A percentile compares a stretch with the other conserved stretches of the same genome.
These are phyloP conservation scores for Naematelia aurantialba DNA, from an alignment of 768 basidiomycete species.

Conservation along the genomic window DNA sequence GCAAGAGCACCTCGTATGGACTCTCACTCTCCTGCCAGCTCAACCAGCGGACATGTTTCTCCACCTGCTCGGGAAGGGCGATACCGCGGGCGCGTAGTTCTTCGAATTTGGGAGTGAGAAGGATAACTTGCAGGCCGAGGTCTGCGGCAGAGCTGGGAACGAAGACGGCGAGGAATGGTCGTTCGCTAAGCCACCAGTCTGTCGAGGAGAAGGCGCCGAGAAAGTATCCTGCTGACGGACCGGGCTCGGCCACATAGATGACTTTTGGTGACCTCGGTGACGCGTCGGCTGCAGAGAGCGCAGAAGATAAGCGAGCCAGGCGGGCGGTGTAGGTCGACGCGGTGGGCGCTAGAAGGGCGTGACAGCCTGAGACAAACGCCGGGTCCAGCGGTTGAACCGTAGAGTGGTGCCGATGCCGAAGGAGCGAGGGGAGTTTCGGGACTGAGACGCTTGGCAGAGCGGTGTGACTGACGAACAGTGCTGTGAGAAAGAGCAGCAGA, in stretches of 20 bases:
- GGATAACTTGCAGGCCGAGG: slow-evolving; percentile 52
- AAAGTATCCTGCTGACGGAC: slow-evolving; percentile 67
- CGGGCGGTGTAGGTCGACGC: slow-evolving; percentile 13
- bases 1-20: slow-evolving; percentile 61
- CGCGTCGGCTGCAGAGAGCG: not conserved
- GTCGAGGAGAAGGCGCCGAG: slow-evolving; percentile 62
- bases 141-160: slow-evolving; percentile 49
- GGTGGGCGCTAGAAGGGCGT: slow-evolving; percentile 13
- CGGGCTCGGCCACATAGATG: slow-evolving; percentile 71
- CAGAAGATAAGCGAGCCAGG: slow-evolving; percentile 11
- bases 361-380: slow-evolving; percentile 15
- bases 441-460: not conserved
- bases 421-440: not conserved
- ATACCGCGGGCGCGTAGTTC: slow-evolving; percentile 64
- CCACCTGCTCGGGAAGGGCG: slow-evolving; percentile 53
- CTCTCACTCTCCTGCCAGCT: slow-evolving; percentile 62
- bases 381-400: slow-evolving; percentile 7
- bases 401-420: not conserved
- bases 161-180: slow-evolving; percentile 69
- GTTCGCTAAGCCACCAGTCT: slow-evolving; percentile 70
- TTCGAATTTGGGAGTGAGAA: slow-evolving; percentile 77
- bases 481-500: not conserved
- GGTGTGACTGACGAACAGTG: not conserved
- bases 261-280: not conserved
- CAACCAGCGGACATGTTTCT: slow-evolving; percentile 49